Conservation (phyloP, 2,329 filamentous ascomycete species). For the Colletotrichum lentis region DNA sequence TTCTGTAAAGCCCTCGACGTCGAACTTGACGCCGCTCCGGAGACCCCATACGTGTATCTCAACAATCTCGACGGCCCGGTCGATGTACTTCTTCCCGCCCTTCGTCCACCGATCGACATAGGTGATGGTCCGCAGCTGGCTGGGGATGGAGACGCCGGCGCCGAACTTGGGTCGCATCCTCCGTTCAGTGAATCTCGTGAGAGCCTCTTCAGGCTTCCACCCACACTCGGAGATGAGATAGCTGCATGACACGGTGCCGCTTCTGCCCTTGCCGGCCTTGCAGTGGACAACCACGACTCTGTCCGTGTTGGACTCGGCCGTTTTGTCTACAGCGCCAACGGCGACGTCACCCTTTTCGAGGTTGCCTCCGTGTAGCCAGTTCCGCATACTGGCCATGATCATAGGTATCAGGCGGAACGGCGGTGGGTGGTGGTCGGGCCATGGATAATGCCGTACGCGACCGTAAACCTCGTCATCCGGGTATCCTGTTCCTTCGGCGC, state of each 20-base stretch:
- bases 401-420: conserved; percentile 88
- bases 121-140: conserved; percentile 84
- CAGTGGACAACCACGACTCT: conserved; percentile 93
- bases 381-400: conserved; percentile 91
- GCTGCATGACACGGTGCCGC: conserved; percentile 85
- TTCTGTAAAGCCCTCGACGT: conserved; percentile 85
- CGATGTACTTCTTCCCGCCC: conserved; percentile 79
- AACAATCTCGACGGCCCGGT: conserved; percentile 82
- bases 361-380: conserved; percentile 74
- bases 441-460: conserved; percentile 89
- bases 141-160: conserved; percentile 89
- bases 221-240: conserved; percentile 89
- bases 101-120: conserved; percentile 90
- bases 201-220: conserved; percentile 62
- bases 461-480: conserved; percentile 88
- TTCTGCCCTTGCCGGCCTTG: conserved; percentile 95
- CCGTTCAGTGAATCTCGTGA: conserved; percentile 73
- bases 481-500: conserved; percentile 95
- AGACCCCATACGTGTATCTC: conserved; percentile 93
- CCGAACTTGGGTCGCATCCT: conserved; percentile 92
- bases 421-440: conserved; percentile 96
- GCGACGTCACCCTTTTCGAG: conserved; percentile 40
- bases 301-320: conserved; percentile 44
- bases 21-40: conserved; percentile 85
- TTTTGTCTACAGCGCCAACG: conserved; percentile 29